Evolutionary conservation across 2,329 filamentous ascomycete species (phyloP).

Genomic region (Monilinia polystroma): DNA sequence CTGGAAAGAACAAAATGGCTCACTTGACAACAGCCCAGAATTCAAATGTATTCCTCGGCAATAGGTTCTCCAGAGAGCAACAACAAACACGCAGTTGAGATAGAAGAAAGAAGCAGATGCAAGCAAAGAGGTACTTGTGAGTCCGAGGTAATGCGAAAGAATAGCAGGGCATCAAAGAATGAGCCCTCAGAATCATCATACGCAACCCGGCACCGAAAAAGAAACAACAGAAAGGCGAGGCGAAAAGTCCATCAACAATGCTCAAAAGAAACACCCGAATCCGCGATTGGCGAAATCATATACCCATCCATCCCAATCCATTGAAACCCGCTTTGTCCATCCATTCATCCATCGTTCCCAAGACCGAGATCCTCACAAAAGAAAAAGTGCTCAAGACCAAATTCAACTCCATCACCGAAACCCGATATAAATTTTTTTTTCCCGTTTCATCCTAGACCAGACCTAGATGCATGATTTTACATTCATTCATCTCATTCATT

Average conservation of each 20-base stretch:
- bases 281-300: constrained; percentile 18
- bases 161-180: background rate
- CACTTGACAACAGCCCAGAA: constrained; percentile 10
- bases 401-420: constrained; percentile 13
- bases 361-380: background rate
- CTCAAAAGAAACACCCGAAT: constrained; percentile 17
- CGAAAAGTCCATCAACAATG: constrained; percentile 4
- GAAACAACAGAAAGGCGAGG: constrained; percentile 3
- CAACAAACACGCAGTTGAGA: constrained; percentile 17
- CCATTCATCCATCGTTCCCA: constrained; percentile 14
- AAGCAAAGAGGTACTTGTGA: constrained; percentile 17
- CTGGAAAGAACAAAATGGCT: background rate
- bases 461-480: constrained; percentile 17
- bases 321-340: background rate
- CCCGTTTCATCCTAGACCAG: constrained; percentile 13
- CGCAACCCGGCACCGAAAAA: background rate
- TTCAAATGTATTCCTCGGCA: constrained; percentile 15
- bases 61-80: background rate
- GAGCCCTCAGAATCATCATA: background rate
- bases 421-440: constrained; percentile 2
- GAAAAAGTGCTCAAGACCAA: background rate
- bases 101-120: constrained; percentile 18
- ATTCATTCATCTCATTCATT: constrained; percentile 10
- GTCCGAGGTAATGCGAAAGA: background rate
- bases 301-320: constrained; percentile 12